These are phyloP conservation scores for Bruguiera hainesii DNA, from an alignment of 441 rosid genomes.

Conservation along the genomic window DNA sequence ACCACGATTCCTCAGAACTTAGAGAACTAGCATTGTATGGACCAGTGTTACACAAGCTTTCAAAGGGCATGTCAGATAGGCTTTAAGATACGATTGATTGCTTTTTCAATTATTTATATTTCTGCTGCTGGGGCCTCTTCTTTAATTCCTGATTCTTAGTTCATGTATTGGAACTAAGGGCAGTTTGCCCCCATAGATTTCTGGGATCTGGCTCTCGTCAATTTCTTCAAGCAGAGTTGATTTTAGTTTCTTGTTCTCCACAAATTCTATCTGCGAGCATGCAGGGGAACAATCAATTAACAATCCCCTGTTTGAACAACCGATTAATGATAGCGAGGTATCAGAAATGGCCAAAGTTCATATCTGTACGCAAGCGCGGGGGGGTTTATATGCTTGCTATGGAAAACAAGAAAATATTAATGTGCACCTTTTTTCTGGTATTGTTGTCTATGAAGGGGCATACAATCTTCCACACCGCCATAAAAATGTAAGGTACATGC, in stretches of 20 bases:
- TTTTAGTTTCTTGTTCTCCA: constrained; percentile 40
- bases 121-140: not conserved
- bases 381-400: not conserved
- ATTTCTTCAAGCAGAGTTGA: constrained; percentile 50
- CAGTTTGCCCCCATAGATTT: constrained; percentile 49
- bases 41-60: too few relatives aligned
- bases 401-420: not conserved
- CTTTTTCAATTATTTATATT: not conserved
- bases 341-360: not conserved
- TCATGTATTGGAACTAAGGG: constrained; percentile 42
- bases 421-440: constrained; percentile 44
- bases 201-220: constrained; percentile 59
- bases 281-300: not conserved
- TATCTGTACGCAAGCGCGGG: not conserved
- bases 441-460: constrained; percentile 55
- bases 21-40: too few relatives aligned
- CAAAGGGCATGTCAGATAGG: too few relatives aligned
- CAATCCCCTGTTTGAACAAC: not conserved
- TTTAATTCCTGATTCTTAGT: not conserved
- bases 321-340: not conserved
- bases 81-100: too few relatives aligned
- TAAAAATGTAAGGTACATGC: constrained; percentile 50
- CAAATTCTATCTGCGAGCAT: constrained; percentile 45
- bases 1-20: too few relatives aligned
- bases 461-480: constrained; percentile 49